These are phyloP conservation scores for Cordyceps javanica DNA, from an alignment of 2,329 filamentous ascomycete genomes.

Conservation along the genomic window DNA sequence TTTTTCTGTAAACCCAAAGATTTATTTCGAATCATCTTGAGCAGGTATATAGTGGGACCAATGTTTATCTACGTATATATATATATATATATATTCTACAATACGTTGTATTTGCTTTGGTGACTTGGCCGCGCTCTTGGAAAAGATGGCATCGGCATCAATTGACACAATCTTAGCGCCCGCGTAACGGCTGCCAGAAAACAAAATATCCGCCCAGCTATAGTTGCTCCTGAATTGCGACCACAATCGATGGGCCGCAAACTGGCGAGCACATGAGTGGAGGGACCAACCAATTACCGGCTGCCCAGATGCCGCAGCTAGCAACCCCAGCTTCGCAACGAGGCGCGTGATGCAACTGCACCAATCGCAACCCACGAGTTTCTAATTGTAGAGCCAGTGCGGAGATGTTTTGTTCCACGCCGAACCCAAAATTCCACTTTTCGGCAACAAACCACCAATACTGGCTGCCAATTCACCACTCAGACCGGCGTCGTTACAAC, in stretches of 20 bases:
- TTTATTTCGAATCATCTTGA: background rate
- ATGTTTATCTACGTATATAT: too few relatives aligned
- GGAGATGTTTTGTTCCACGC: background rate
- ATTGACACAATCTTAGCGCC: too few relatives aligned
- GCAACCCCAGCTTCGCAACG: background rate
- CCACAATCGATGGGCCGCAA: background rate
- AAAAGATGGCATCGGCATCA: too few relatives aligned
- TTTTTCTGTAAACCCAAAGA: background rate
- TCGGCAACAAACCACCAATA: background rate
- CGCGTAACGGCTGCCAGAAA: too few relatives aligned
- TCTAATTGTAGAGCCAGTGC: background rate
- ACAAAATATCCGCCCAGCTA: too few relatives aligned
- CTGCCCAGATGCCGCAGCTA: background rate
- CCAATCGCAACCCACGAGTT: background rate
- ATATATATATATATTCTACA: too few relatives aligned
- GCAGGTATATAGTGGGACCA: too few relatives aligned
- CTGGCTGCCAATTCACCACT: background rate
- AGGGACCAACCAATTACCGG: background rate
- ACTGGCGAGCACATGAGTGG: background rate
- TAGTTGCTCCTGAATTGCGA: too few relatives aligned
- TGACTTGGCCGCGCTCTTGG: too few relatives aligned
- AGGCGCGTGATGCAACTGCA: background rate
- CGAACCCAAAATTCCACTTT: background rate
- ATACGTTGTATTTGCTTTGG: too few relatives aligned
- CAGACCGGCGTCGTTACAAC: background rate